Evolutionary conservation across 257 asterid genomes (phyloP).

Genomic region (Sherardia arvensis): DNA sequence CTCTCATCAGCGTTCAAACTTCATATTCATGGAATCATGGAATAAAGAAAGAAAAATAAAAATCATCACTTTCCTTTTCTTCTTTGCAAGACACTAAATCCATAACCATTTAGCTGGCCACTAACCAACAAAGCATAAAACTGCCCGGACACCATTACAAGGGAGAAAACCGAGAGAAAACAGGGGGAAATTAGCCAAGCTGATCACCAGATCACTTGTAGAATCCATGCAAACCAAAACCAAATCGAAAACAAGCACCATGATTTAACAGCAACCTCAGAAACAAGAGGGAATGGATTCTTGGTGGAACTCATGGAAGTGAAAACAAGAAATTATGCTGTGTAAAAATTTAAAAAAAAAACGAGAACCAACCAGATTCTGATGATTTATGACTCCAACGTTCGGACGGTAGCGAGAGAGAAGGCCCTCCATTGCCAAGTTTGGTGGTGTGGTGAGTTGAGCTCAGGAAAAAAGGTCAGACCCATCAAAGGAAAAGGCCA

Average conservation of each 20-base stretch:
- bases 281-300: neutral
- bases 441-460: slow-evolving; percentile 11
- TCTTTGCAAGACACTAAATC: neutral
- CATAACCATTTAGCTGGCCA: neutral
- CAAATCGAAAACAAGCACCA: neutral
- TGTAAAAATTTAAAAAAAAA: no score
- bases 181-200: neutral
- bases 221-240: neutral
- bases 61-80: slow-evolving; percentile 1
- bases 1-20: neutral
- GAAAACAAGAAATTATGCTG: neutral
- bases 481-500: slow-evolving; percentile 5
- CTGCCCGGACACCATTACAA: neutral
- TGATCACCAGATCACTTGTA: neutral
- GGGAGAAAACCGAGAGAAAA: slow-evolving; percentile 3
- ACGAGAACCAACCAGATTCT: slow-evolving; percentile 40
- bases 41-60: neutral
- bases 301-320: neutral
- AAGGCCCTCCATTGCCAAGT: slow-evolving; percentile 70
- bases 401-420: slow-evolving; percentile 99
- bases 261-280: neutral
- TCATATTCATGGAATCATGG: neutral
- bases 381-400: slow-evolving; percentile 81
- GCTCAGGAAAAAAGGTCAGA: slow-evolving; percentile 15
- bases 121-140: neutral